phyloP scores from a whole-genome alignment of 257 asterid genomes.

The Salvia miltiorrhiza region DNA sequence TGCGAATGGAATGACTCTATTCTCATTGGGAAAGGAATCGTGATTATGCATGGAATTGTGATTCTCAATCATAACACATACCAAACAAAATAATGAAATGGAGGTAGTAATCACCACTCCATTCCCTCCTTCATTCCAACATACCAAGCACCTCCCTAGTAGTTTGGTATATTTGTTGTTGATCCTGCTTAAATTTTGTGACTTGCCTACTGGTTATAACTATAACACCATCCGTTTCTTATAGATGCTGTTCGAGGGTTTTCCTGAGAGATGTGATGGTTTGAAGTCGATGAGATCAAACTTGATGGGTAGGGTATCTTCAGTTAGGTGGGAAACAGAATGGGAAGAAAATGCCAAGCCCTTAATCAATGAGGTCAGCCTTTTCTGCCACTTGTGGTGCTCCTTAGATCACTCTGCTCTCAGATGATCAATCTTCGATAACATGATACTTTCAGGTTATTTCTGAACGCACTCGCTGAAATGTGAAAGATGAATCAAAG shows the following conservation, averaged over 20 bases:
- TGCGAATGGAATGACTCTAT: too few relatives aligned
- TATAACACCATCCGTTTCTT: neutral
- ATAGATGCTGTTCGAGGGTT: constrained; percentile 85
- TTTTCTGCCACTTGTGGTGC: neutral
- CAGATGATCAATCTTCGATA: neutral
- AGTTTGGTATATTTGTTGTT: too few relatives aligned
- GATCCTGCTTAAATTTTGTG: neutral
- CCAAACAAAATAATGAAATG: too few relatives aligned
- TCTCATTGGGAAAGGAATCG: too few relatives aligned
- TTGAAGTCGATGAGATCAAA: constrained; percentile 60
- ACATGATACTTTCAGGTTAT: constrained; percentile 44
- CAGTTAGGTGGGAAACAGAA: constrained; percentile 72
- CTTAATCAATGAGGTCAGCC: constrained; percentile 57
- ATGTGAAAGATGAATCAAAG: neutral
- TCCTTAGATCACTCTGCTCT: neutral
- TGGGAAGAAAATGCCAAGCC: constrained; percentile 90
- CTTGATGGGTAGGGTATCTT: constrained; percentile 60
- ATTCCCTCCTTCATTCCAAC: too few relatives aligned
- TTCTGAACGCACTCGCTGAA: constrained; percentile 43
- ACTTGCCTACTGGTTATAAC: neutral
- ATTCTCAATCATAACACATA: too few relatives aligned
- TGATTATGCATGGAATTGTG: too few relatives aligned
- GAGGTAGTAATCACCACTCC: too few relatives aligned
- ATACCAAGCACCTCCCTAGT: too few relatives aligned
- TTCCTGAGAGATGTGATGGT: constrained; percentile 62